phyloP scores from a whole-genome alignment of 352 stramenopile species.

The Phytophthora cactorum region DNA sequence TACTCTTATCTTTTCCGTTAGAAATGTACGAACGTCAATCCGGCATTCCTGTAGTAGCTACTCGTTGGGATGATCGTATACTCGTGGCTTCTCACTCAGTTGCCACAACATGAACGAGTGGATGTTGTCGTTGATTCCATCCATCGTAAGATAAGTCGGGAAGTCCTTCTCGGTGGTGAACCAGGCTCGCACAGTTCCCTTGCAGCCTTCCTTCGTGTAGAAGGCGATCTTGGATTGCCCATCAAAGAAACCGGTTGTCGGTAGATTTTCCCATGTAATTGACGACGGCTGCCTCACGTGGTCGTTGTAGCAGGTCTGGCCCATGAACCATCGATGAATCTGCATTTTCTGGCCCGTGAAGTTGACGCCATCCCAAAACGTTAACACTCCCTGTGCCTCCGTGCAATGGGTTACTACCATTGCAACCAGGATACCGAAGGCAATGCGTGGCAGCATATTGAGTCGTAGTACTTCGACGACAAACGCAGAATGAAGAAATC shows the following conservation, averaged over 20 bases:
- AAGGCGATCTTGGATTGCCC: no score
- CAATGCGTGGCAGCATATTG: no score
- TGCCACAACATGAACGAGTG: slow-evolving; percentile 20
- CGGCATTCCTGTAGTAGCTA: no score
- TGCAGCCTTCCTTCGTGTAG: no score
- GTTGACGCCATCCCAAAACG: slow-evolving; percentile 4
- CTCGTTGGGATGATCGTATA: no score
- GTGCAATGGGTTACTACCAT: no score
- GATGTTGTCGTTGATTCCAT: slow-evolving; percentile 1
- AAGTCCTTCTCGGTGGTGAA: slow-evolving; percentile 13
- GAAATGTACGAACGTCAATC: no score
- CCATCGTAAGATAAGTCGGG: neutral
- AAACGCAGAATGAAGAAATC: no score
- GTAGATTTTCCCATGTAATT: slow-evolving; percentile 5
- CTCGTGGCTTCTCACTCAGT: neutral
- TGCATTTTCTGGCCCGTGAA: slow-evolving; percentile 8
- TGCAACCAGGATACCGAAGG: no score
- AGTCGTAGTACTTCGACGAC: no score
- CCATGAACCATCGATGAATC: slow-evolving; percentile 5
- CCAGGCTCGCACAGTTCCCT: no score
- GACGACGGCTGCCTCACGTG: slow-evolving; percentile 4
- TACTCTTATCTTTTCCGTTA: no score
- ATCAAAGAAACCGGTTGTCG: neutral
- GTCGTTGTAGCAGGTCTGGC: slow-evolving; percentile 11
- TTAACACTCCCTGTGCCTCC: neutral